A percentile compares a stretch with the other conserved stretches of the same genome.
These are phyloP conservation scores for Syzygium malaccense DNA, from an alignment of 441 rosid species.

Conservation along the genomic window DNA sequence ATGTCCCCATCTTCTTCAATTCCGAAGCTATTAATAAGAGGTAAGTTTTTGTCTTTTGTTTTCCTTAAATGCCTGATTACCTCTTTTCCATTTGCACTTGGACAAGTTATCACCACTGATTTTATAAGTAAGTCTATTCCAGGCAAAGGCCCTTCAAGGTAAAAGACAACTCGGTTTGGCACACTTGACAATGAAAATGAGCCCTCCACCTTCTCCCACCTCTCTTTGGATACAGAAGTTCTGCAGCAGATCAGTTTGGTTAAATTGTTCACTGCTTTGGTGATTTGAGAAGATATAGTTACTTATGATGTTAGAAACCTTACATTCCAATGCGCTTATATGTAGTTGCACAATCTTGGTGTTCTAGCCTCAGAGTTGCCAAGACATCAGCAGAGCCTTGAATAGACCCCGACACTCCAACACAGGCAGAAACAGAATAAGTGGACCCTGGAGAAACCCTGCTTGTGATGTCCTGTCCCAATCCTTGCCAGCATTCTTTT, in stretches of 20 bases:
- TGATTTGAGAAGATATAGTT: constrained; percentile 1
- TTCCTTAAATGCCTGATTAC: constrained; percentile 13
- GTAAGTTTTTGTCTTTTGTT: background rate
- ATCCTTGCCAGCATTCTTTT: constrained; percentile 81
- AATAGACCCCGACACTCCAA: constrained; percentile 59
- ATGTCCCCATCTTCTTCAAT: background rate
- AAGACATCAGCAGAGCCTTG: constrained; percentile 49
- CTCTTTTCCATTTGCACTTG: constrained; percentile 23
- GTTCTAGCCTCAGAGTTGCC: constrained; percentile 68
- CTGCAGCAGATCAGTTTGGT: constrained; percentile 24
- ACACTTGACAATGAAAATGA: constrained; percentile 54
- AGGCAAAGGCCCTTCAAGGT: constrained; percentile 87
- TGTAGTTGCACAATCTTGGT: constrained; percentile 33
- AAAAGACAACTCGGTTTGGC: constrained; percentile 61
- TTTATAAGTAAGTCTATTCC: constrained; percentile 70
- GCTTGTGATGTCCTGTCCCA: constrained; percentile 81
- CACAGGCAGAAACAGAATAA: constrained; percentile 56
- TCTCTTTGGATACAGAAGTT: constrained; percentile 48
- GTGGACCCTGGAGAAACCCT: constrained; percentile 46
- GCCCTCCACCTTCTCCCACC: constrained; percentile 75
- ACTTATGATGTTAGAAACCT: constrained; percentile 11
- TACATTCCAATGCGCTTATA: constrained; percentile 80
- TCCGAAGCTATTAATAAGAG: background rate
- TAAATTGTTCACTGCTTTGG: background rate
- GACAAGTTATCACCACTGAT: constrained; percentile 48